Percentiles rank a stretch among this genome's conserved stretches.
Conservation (phyloP, 2,329 filamentous ascomycete species). For the Ceratocystis smalleyi region DNA sequence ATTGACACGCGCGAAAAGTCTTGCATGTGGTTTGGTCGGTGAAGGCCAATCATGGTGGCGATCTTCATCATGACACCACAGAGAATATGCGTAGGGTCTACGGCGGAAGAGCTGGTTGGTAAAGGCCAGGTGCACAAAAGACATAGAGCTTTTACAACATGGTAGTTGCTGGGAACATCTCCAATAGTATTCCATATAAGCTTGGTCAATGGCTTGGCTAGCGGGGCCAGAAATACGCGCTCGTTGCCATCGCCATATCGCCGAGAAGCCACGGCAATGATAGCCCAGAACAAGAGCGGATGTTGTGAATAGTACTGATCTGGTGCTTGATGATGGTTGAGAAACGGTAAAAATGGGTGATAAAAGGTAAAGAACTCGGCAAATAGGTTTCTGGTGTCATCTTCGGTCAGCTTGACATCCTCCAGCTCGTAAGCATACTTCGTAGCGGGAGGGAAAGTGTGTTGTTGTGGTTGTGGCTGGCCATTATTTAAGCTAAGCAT, state of each 20-base stretch:
- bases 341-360: slow-evolving; percentile 63
- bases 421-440: slow-evolving; percentile 47
- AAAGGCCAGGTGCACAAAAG: slow-evolving; percentile 69
- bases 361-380: slow-evolving; percentile 60
- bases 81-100: slow-evolving; percentile 67
- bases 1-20: slow-evolving; percentile 65
- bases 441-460: slow-evolving; percentile 25
- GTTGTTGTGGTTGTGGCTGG: slow-evolving; percentile 36
- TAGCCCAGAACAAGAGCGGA: slow-evolving; percentile 72
- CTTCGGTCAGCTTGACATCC: slow-evolving; percentile 47
- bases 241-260: slow-evolving; percentile 46
- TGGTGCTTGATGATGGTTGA: slow-evolving; percentile 49
- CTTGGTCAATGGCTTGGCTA: slow-evolving; percentile 53
- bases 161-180: slow-evolving; percentile 63
- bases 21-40: slow-evolving; percentile 66
- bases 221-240: slow-evolving; percentile 46
- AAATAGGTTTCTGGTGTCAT: slow-evolving; percentile 49
- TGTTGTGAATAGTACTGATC: slow-evolving; percentile 65
- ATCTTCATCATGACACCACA: slow-evolving; percentile 78
- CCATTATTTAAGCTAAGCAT: slow-evolving; percentile 51
- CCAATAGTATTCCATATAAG: slow-evolving; percentile 64
- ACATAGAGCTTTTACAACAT: slow-evolving; percentile 67
- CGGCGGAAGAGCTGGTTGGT: slow-evolving; percentile 64
- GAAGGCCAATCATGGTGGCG: slow-evolving; percentile 67
- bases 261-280: slow-evolving; percentile 58